Conservation (phyloP, 176 grass and related monocot species). For the Pharus latifolius region DNA sequence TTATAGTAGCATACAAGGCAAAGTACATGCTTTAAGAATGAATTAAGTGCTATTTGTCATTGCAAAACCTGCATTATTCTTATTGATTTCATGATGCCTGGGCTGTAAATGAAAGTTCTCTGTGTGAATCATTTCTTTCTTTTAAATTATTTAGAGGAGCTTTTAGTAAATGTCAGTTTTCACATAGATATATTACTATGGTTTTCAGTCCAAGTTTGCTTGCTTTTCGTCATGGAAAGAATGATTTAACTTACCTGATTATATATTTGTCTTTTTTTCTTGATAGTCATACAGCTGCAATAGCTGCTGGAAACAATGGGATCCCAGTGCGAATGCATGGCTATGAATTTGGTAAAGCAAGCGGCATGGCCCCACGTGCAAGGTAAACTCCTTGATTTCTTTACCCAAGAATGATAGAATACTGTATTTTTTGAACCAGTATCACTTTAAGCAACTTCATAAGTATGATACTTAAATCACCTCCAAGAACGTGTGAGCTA, state of each 20-base stretch:
- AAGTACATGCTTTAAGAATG: too few relatives aligned
- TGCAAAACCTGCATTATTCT: background rate
- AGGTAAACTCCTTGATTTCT: slow-evolving; percentile 37
- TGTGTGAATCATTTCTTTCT: background rate
- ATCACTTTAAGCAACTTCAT: background rate
- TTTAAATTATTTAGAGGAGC: background rate
- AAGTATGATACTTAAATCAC: background rate
- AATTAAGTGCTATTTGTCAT: too few relatives aligned
- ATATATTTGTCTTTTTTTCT: slow-evolving; percentile 4
- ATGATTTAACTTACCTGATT: background rate
- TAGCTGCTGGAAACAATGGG: slow-evolving; percentile 98
- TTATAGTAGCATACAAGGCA: too few relatives aligned
- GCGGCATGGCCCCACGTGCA: slow-evolving; percentile 97
- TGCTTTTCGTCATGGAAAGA: background rate
- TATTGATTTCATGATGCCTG: background rate
- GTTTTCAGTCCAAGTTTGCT: too few relatives aligned
- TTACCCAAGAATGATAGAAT: too few relatives aligned
- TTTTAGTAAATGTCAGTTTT: too few relatives aligned
- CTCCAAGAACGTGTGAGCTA: background rate
- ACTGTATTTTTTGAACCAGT: background rate
- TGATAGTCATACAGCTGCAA: slow-evolving; percentile 85
- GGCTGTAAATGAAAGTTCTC: background rate
- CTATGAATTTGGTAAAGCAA: slow-evolving; percentile 88
- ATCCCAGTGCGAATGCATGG: slow-evolving; percentile 92
- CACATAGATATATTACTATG: too few relatives aligned